Evolutionary conservation across 148 eudicot genomes (phyloP), one percentile per base, ranked within the genome.

Genomic region (Talinum fruticosum): DNA sequence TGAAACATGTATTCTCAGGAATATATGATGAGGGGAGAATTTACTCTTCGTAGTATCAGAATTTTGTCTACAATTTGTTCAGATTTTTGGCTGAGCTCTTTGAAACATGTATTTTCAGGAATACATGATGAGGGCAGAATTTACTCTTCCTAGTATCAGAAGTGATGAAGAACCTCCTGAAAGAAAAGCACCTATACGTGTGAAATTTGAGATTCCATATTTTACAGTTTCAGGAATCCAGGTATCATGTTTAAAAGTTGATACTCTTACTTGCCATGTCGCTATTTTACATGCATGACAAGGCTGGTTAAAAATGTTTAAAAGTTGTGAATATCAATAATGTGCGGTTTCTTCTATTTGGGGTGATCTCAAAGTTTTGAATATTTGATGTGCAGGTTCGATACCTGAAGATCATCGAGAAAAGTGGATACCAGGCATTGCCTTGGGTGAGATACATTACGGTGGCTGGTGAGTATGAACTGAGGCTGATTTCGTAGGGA

Each of bases 151-250:
- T 64, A 93, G 97, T 80, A 87, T 93, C 71, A 87, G 84, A 44
- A 86, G 88, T 73, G 98, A 93, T 51, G 98, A 93, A 66, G 84
- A 87, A 70, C 71, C 79, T 78, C 91, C 94, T 30, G 99, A 96
- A 76, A 88, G 93, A 86, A 96, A 91, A 84, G 97, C 97, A 75
- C 97, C 99, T 18, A 87, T 96, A 64, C 91, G 97, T 10, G 93
- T 96, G 83, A 96, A 96, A 87, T 96, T 96, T 79, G 99, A 96
- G 81, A 91, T 96, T 85, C 99, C 99, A 2, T 96, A 93, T 83
- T 96, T 96, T 75, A 96, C 99, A 24, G 97, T 96, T 30, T 91
- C 99, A 67, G 99, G 99, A 82, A 93, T 96, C 66, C 99, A 96
- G 97, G 99, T 96, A 79, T 30, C 41, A 4, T 59, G 24, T 54